phyloP scores from a whole-genome alignment of 768 basidiomycete genomes.

The Suillus placidus region DNA sequence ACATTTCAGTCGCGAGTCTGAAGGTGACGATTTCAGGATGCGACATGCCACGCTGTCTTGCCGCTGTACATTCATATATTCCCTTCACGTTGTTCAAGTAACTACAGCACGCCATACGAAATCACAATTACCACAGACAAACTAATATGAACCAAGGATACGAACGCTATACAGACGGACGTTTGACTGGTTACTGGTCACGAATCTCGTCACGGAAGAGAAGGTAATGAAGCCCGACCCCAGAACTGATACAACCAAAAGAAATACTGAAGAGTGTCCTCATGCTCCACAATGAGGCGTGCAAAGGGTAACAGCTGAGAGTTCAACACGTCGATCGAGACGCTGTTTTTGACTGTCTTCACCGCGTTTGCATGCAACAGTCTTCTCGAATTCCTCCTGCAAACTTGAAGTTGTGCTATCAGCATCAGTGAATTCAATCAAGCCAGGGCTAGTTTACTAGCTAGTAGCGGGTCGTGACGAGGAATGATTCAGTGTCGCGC shows the following conservation, averaged over 20 bases:
- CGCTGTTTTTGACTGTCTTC: too few relatives aligned
- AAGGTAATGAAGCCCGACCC: constrained; percentile 15
- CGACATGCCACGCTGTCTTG: too few relatives aligned
- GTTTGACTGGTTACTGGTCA: constrained; percentile 15
- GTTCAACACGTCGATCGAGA: too few relatives aligned
- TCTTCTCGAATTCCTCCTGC: too few relatives aligned
- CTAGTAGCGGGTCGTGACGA: too few relatives aligned
- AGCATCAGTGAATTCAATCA: background rate
- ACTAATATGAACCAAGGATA: background rate
- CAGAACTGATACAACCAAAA: constrained; percentile 13
- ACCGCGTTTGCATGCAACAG: too few relatives aligned
- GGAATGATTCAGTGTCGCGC: too few relatives aligned
- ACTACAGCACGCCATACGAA: background rate
- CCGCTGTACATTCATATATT: background rate
- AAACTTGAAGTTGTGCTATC: too few relatives aligned
- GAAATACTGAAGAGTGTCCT: constrained; percentile 15
- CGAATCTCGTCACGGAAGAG: constrained; percentile 10
- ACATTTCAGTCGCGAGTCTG: too few relatives aligned
- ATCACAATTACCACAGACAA: background rate
- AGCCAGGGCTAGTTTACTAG: too few relatives aligned
- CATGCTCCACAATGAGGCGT: constrained; percentile 15
- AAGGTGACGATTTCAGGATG: too few relatives aligned
- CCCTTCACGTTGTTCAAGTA: background rate
- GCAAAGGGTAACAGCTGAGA: constrained; percentile 17
- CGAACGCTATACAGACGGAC: constrained; percentile 18